Base-by-base conservation (phyloP, 192 early-diverging fungal species). In the Chytriomyces hyalinus region DNA sequence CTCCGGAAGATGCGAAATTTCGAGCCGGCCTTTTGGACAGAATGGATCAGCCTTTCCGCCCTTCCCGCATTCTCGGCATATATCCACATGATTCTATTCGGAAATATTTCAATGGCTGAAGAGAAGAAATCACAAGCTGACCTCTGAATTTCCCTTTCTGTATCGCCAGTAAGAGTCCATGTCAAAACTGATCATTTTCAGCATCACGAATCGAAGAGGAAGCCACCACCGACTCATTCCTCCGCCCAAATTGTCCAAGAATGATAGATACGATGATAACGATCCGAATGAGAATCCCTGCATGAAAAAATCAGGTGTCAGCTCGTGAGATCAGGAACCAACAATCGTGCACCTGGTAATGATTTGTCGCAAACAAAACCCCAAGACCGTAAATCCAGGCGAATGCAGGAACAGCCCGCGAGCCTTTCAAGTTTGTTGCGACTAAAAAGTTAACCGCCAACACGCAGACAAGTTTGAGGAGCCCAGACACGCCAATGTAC, bases 101-200 rank as follows among this genome's bases (percentile, higher is more conserved):
- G 22, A 60, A 36, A 36, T 36, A 36, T 36, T 36, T 36, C 36
- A 36, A 36, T 36, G 36, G 36, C 36, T 2, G 36, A 36, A 36
- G 36, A 36, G 36, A 1, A 36, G 36, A 36, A 36, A 36, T 36
- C 36, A 36, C 36, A 36, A 36, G 1, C 36, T 36, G 36, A 36
- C 36, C 36, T 36, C 36, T 36, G 1, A 36, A 4, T 36, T 36
- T 36, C 36, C 36, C 2, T 36, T 80, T 61, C 70, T 64, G 15
- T 15, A 36, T 68, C 26, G 26, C 96, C 95, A 97, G 78, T 97
- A 94, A 73, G 92, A 94, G 83, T 99, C 97, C 92, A 98, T 92
- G 63, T 92, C 89, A 79, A 92, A 99, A 5, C 95, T 96, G 24
- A 99, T 87, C 86, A 98, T 92, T 13, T 94, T 89, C 6, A 99